Evolutionary conservation across 129 eudicot species (phyloP).

Genomic region (Escallonia herrerae): DNA sequence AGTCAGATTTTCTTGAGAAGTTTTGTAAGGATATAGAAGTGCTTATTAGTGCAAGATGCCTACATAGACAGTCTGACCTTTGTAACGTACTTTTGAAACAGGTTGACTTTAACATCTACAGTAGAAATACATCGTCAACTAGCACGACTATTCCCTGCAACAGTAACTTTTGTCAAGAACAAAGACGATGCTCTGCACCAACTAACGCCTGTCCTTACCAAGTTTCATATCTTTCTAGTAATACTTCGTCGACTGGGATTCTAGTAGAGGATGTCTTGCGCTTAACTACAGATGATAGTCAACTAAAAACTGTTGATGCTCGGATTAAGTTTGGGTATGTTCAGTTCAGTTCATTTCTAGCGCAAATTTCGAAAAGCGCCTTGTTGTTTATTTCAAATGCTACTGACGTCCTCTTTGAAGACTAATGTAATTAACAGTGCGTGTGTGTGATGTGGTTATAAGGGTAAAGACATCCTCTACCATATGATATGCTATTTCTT

Average conservation of each 20-base stretch:
- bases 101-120: constrained; percentile 73
- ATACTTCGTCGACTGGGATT: constrained; percentile 73
- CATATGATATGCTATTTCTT: too few species aligned
- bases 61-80: background rate
- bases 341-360: background rate
- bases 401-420: too few species aligned
- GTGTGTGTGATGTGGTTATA: background rate
- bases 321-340: constrained; percentile 82
- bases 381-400: too few species aligned
- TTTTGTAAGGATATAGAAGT: background rate
- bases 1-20: background rate
- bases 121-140: constrained; percentile 61
- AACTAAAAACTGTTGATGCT: constrained; percentile 40
- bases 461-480: background rate
- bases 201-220: constrained; percentile 63
- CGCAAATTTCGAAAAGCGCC: background rate
- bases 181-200: constrained; percentile 37
- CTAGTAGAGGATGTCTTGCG: constrained; percentile 80
- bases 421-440: too few species aligned
- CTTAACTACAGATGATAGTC: constrained; percentile 42
- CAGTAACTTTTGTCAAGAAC: constrained; percentile 46
- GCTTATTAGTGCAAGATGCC: background rate
- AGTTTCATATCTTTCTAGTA: constrained; percentile 55
- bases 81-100: constrained; percentile 17
- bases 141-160: constrained; percentile 56